phyloP scores from a whole-genome alignment of 2,329 filamentous ascomycete species.

The Trichoderma polysporum region DNA sequence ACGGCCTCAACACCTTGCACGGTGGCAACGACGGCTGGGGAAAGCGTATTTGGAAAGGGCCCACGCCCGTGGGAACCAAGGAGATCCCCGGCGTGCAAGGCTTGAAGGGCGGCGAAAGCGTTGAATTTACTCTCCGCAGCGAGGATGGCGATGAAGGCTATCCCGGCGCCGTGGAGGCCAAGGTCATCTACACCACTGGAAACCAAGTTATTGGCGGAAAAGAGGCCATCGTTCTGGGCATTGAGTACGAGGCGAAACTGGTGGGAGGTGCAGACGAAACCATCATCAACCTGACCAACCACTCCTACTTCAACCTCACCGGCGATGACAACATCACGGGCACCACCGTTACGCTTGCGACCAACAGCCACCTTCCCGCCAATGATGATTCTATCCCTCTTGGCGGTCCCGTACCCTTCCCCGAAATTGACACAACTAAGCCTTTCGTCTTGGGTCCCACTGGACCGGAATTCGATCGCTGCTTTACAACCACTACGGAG shows the following conservation, averaged over 20 bases:
- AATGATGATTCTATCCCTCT: constrained; percentile 74
- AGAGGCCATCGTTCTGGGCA: constrained; percentile 69
- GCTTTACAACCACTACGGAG: constrained; percentile 74
- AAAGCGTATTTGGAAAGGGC: constrained; percentile 74
- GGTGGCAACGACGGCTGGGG: constrained; percentile 77
- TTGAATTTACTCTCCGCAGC: constrained; percentile 66
- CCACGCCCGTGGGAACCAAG: constrained; percentile 56
- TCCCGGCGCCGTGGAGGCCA: constrained; percentile 78
- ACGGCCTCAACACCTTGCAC: constrained; percentile 74
- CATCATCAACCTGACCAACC: constrained; percentile 89
- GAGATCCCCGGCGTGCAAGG: constrained; percentile 51
- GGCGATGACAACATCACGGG: constrained; percentile 53
- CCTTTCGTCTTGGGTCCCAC: constrained; percentile 70
- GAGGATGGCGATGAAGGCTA: constrained; percentile 85
- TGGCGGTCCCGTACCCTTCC: constrained; percentile 62
- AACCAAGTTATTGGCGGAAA: constrained; percentile 62
- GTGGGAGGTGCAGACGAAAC: constrained; percentile 83
- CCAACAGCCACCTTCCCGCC: constrained; percentile 67
- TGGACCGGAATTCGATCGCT: constrained; percentile 82
- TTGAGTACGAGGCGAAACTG: constrained; percentile 88
- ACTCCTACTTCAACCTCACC: constrained; percentile 74
- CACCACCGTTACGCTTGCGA: constrained; percentile 66
- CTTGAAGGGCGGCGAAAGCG: constrained; percentile 61
- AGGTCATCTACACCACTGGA: constrained; percentile 74
- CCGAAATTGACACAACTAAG: constrained; percentile 62